Evolutionary conservation across 441 rosid genomes (phyloP).

Genomic region (Gossypium trilobum): DNA sequence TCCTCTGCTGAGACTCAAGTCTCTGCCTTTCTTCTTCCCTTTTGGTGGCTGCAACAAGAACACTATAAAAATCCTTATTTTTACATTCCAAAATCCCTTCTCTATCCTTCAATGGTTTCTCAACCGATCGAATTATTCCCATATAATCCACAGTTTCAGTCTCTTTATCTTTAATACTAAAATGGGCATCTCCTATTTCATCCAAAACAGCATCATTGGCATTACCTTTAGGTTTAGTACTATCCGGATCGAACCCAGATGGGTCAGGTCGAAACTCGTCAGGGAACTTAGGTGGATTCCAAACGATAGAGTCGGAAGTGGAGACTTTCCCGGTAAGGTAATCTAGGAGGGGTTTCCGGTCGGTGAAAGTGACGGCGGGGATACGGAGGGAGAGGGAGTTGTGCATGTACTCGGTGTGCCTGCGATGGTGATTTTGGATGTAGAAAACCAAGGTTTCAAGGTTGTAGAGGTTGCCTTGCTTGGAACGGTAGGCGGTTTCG

Average conservation of each 20-base stretch:
- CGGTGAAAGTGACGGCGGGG: conserved; percentile 63
- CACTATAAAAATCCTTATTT: conserved; percentile 64
- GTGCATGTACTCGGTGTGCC: conserved; percentile 73
- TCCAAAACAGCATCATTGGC: conserved; percentile 20
- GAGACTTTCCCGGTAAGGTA: conserved; percentile 62
- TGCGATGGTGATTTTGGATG: conserved; percentile 50
- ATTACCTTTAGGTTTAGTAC: conserved; percentile 19
- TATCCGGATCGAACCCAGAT: conserved; percentile 21
- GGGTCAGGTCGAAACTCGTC: conserved; percentile 39
- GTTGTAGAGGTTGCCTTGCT: conserved; percentile 67
- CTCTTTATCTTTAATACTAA: neutral
- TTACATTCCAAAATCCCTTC: conserved; percentile 60
- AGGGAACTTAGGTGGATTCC: conserved; percentile 34
- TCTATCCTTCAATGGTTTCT: conserved; percentile 72
- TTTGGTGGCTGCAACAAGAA: conserved; percentile 61
- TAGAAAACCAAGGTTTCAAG: conserved; percentile 63
- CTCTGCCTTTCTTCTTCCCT: conserved; percentile 85
- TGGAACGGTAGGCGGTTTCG: conserved; percentile 76
- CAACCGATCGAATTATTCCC: conserved; percentile 41
- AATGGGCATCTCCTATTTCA: conserved; percentile 19
- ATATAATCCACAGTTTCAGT: conserved; percentile 27
- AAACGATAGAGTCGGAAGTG: conserved; percentile 56
- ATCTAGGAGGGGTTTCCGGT: conserved; percentile 74
- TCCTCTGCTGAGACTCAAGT: conserved; percentile 76
- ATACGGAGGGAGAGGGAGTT: conserved; percentile 43